Evolutionary conservation across 2,329 filamentous ascomycete genomes (phyloP).

Genomic region (Arthrobotrys pseudoclavata): DNA sequence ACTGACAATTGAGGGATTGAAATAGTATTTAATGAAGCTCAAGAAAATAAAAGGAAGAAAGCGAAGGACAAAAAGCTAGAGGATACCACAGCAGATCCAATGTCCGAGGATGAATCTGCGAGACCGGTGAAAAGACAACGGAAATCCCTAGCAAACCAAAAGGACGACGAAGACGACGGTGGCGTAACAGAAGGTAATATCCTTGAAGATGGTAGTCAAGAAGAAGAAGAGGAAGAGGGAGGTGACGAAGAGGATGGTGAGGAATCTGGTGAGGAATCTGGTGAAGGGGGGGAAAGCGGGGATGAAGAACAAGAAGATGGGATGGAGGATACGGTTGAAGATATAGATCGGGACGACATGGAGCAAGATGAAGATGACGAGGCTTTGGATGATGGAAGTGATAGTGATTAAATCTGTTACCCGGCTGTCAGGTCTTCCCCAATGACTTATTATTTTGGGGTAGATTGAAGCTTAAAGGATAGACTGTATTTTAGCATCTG

Average conservation of each 20-base stretch:
- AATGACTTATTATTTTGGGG: not conserved
- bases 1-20: not conserved
- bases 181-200: conserved; percentile 40
- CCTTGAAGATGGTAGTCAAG: conserved; percentile 49
- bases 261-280: conserved; percentile 63
- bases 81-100: conserved; percentile 40
- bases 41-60: conserved; percentile 34
- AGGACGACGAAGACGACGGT: conserved; percentile 36
- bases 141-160: conserved; percentile 48
- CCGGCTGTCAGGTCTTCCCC: not conserved
- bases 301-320: conserved; percentile 37
- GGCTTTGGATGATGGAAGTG: conserved; percentile 53
- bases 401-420: conserved; percentile 21
- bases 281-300: conserved; percentile 48
- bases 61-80: conserved; percentile 28
- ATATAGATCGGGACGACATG: conserved; percentile 56
- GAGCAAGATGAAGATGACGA: conserved; percentile 50
- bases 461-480: not conserved
- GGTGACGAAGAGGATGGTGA: conserved; percentile 61
- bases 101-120: conserved; percentile 54
- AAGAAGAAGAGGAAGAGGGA: conserved; percentile 60
- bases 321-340: conserved; percentile 57
- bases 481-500: conserved; percentile 21
- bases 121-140: conserved; percentile 51
- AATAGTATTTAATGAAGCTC: conserved; percentile 39